Base-by-base conservation (phyloP, 768 basidiomycete species). In the Leccinum incarnatum region DNA sequence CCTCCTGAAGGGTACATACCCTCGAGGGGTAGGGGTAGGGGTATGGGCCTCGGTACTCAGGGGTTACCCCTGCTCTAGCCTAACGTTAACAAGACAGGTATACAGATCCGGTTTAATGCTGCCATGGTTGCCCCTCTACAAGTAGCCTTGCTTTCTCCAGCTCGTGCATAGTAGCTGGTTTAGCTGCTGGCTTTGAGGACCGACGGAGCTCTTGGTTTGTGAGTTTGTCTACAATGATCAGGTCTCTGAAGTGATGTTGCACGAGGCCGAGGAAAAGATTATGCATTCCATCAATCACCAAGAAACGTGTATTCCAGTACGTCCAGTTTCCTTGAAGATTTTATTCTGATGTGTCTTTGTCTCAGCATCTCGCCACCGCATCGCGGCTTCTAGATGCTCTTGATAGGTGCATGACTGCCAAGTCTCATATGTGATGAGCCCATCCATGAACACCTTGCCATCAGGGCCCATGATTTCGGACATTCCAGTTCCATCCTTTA, bases 271-370 rank as follows among this genome's bases (percentile, higher is more conserved):
- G 65, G 53, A 71, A 68, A 2, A 78, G 59, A n/a, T 69, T 67
- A 40, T 79, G 77, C 76, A 79, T 79, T 1, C 68, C 57, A 42
- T 79, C 76, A 15, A 76, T 62, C 0, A 74, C 66, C 1, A 67
- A 47, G 36, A 67, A 72, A 1, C 21, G 47, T 5, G 67, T 68
- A 40, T 76, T 62, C 68, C 72, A 78, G 62, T 78, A 78, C 0
- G 74, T 1, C 75, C 72, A 32, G 58, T 62, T 27, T 51, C 46
- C 10, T 69, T 61, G 51, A 54, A 66, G 1, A 62, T 58, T 3
- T 2, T 21, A 4, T 65, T 51, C 19, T 52, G 52, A 8, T 42
- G 59, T 4, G 36, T 57, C 51, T 65, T 60, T 17, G 60, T 73
- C 15, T 53, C 27, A 11, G 55, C 53, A 36, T 64, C 58, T 47